Conservation (phyloP, 108 stramenopile genomes). For the Conticribra guillardii region DNA sequence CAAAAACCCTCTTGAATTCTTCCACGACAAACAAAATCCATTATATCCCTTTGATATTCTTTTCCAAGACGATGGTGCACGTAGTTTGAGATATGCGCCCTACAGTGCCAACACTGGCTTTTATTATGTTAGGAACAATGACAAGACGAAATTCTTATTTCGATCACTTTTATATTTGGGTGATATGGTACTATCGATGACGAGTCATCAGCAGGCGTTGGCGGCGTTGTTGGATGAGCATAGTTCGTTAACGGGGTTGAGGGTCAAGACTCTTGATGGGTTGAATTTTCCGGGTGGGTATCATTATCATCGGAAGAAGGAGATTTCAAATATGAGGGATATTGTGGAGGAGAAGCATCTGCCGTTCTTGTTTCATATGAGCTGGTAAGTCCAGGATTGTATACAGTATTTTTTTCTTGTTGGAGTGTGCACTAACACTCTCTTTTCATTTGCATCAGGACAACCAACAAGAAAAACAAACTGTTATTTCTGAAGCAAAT, state of each 20-base stretch:
- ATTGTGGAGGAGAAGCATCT: slow-evolving; percentile 43
- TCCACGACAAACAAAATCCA: slow-evolving; percentile 50
- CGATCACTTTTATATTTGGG: slow-evolving; percentile 58
- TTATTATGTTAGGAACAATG: slow-evolving; percentile 87
- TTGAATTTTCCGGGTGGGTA: slow-evolving; percentile 53
- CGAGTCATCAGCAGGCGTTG: slow-evolving; percentile 81
- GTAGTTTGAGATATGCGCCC: slow-evolving; percentile 67
- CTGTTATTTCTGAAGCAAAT: slow-evolving; percentile 57
- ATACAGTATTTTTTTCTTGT: background rate
- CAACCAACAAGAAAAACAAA: slow-evolving; percentile 63
- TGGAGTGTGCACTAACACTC: background rate
- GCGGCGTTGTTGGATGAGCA: slow-evolving; percentile 78
- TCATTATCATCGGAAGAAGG: slow-evolving; percentile 56
- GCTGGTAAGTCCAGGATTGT: slow-evolving; percentile 6
- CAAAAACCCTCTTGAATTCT: slow-evolving; percentile 46
- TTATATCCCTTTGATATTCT: slow-evolving; percentile 72
- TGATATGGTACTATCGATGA: slow-evolving; percentile 67
- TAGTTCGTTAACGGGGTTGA: slow-evolving; percentile 65
- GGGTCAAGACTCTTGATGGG: slow-evolving; percentile 64
- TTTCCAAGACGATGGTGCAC: slow-evolving; percentile 92
- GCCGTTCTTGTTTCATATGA: slow-evolving; percentile 51
- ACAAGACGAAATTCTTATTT: slow-evolving; percentile 76
- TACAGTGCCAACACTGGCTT: slow-evolving; percentile 82
- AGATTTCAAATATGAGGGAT: slow-evolving; percentile 52
- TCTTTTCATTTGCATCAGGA: slow-evolving; percentile 44